phyloP scores from a whole-genome alignment of 495 filamentous ascomycete species.

The Tuber melanosporum region DNA sequence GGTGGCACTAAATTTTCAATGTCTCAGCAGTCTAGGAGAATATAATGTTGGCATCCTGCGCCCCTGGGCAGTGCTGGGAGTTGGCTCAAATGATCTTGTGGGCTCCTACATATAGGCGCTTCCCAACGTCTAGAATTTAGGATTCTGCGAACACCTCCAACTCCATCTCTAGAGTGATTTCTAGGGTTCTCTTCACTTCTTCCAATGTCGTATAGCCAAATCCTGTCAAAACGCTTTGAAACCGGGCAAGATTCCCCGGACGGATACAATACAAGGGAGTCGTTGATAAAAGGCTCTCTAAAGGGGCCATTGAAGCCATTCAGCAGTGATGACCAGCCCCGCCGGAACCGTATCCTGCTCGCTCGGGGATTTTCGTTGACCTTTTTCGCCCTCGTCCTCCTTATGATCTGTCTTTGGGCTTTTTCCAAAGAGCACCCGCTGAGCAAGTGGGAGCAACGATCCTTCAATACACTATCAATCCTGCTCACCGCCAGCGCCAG shows the following conservation, averaged over 20 bases:
- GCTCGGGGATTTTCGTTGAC: not conserved
- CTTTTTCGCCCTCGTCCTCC: not conserved
- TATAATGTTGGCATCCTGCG: not conserved
- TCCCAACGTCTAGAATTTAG: not conserved
- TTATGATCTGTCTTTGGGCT: not conserved
- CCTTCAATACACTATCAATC: not conserved
- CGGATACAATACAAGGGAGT: not conserved
- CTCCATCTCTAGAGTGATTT: not conserved
- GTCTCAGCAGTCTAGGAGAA: not conserved
- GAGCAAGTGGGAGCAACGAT: not conserved
- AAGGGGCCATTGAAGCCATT: not conserved
- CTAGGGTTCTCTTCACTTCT: not conserved
- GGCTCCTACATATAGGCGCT: no score
- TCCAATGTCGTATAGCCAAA: not conserved
- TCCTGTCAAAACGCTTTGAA: not conserved
- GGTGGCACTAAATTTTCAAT: no score
- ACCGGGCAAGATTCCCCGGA: not conserved
- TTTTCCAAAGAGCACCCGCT: not conserved
- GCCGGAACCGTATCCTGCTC: not conserved
- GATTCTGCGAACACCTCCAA: not conserved
- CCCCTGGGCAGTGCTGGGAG: no score
- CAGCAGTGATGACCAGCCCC: not conserved
- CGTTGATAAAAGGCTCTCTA: not conserved
- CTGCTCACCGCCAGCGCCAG: not conserved
- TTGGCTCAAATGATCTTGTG: not conserved